A percentile compares a stretch with the other conserved stretches of the same genome.
phyloP scores from a whole-genome alignment of 2,329 filamentous ascomycete genomes.

The Fusarium continuum region DNA sequence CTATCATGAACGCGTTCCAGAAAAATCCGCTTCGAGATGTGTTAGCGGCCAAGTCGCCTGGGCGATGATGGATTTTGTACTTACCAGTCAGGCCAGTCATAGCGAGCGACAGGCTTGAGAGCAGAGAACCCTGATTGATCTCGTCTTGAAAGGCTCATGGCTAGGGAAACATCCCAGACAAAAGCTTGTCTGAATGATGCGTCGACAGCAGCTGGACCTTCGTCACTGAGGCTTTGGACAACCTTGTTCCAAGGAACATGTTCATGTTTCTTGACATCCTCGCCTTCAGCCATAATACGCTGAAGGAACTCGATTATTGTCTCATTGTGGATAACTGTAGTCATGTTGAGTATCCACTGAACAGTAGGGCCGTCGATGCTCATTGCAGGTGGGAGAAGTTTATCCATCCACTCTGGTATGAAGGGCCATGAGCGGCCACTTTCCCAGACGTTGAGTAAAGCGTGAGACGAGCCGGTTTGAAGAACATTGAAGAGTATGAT shows the following conservation, averaged over 20 bases:
- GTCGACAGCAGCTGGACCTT: slow-evolving; percentile 45
- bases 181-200: slow-evolving; percentile 51
- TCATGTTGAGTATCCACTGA: slow-evolving; percentile 50
- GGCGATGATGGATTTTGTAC: background rate
- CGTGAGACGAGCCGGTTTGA: slow-evolving; percentile 45
- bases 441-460: slow-evolving; percentile 49
- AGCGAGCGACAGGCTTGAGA: slow-evolving; percentile 46
- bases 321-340: slow-evolving; percentile 39
- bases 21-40: slow-evolving; percentile 45
- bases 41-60: slow-evolving; percentile 16
- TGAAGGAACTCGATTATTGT: slow-evolving; percentile 43
- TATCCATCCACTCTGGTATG: slow-evolving; percentile 48
- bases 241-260: slow-evolving; percentile 51
- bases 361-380: slow-evolving; percentile 51
- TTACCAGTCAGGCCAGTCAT: slow-evolving; percentile 53
- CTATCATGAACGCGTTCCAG: slow-evolving; percentile 52
- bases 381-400: slow-evolving; percentile 48
- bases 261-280: slow-evolving; percentile 39
- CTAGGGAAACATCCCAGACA: slow-evolving; percentile 52
- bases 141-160: slow-evolving; percentile 33
- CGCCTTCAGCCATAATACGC: slow-evolving; percentile 42
- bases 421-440: slow-evolving; percentile 51
- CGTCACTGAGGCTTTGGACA: slow-evolving; percentile 46
- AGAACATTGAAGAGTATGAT: slow-evolving; percentile 48
- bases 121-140: slow-evolving; percentile 31